Base-by-base conservation (phyloP, 1,139 yeast genomes). In the Meyerozyma carpophila region DNA sequence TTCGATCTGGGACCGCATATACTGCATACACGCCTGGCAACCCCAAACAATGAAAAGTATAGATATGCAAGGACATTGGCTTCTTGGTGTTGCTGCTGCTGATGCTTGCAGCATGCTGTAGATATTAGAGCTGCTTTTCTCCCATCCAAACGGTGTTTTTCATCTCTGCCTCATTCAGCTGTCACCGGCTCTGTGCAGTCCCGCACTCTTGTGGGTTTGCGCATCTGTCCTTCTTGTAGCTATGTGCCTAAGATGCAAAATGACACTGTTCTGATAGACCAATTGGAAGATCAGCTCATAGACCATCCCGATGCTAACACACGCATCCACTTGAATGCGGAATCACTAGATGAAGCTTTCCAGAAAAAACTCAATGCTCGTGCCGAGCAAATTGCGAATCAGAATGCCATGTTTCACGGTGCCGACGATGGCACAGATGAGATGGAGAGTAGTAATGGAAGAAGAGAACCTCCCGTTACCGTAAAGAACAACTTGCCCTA, bases 241-340 rank as follows among this genome's bases (percentile, higher is more conserved):
- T 14, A 31, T 31, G 31, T n/a, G 24, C 25, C 13, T 4, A 42
- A 36, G 26, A 65, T 66, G 70, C 66, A 65, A 51, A 65, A 68
- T 40, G 72, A 68, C 42, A 60, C 57, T 41, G 62, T 63, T 27
- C 73, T 68, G 70, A 68, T 73, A 13, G 79, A 73, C 50, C 61
- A 63, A 47, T 57, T 73, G 14, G 79, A 73, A 50, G 78, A 73
- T 49, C 73, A 68, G 56, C 60, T 73, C 47, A 73, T 73, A 9
- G 78, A 73, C 49, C 71, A 73, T 51, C 76, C 77, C 0, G 75
- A 70, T 49, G 70, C 66, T 1, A 47, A 54, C n/a, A 68, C 77
- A 4, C 55, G 57, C 44, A 62, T 54, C 41, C 73, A 55, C 40
- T 62, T 66, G 43, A 59, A 49, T 21, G 68, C 62, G 9, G 52